Evolutionary conservation across 192 early-diverging fungal species (phyloP), one percentile per base, ranked within the genome.

Genomic region (Powellomyces hirtus): DNA sequence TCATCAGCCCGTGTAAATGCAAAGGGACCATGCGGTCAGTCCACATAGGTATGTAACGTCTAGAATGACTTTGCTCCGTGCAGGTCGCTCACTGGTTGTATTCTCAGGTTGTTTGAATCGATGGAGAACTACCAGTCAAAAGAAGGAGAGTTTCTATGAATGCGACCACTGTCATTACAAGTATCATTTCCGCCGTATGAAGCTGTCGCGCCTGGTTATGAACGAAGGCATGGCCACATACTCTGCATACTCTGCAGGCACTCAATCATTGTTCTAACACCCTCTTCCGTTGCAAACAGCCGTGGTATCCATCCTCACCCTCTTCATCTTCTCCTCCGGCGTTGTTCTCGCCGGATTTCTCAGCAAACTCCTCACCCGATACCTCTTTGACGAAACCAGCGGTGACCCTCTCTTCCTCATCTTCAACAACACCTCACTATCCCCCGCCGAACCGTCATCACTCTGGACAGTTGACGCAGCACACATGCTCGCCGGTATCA

Each of bases 101-200:
- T n/a, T n/a, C n/a, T n/a, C n/a, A n/a, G n/a, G 61, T 56, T 86
- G 84, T 59, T 49, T 86, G 67, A 86, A 86, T 68, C 73, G 76
- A 16, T 86, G 84, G 84, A 53, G 84, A 64, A 46, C 58, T 38
- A 71, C 62, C 46, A 79, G 79, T 36, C 72, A 71, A 14, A 86
- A 86, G 53, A 73, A 66, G 13, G 71, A 80, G 46, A 85, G 83
- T 46, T 86, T 78, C 57, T 86, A 77, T 71, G 75, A 86, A 60
- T 86, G 84, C 53, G 84, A 86, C 52, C 81, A 83, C 20, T 86
- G 84, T 68, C 77, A 80, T 59, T 86, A 86, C 37, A 56, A 74
- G 20, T 86, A 84, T 42, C 66, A 71, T 3, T 86, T 86, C 66
- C 70, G 74, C 33, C 72, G 84, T 26, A 86, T 82, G 7, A 77